Base-by-base conservation (phyloP, 306 rosid genomes). In the Acacia crassicarpa region DNA sequence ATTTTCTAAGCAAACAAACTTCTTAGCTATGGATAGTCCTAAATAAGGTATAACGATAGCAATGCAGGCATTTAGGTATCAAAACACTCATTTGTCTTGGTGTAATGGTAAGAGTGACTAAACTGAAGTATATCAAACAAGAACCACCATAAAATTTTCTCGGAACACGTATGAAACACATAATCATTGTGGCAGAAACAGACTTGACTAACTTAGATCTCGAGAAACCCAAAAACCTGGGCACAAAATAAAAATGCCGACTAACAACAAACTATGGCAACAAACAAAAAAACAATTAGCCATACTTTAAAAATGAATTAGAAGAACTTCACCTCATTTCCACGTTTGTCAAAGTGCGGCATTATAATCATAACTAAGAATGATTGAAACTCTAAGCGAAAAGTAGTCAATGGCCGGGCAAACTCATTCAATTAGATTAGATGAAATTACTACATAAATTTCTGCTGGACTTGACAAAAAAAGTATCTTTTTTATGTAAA, bases 351-450 rank as follows among this genome's bases (percentile, higher is more conserved):
- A 68, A 81, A 74, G 81, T 49, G 78, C 78, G 69, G 71, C 43
- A 74, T 78, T 81, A 78, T 69, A 81, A 75, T 87, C 68, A 71
- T 51, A 75, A 78, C 83, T 78, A 74, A 78, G 84, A 81, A 83
- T 81, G 59, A 67, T 70, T 81, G 80, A 73, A 35, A 67, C 63
- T 51, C 75, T n/a, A 83, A 71, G 65, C 65, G 48, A 48, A 78
- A 15, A 83, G 44, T 45, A 67, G 80, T 82, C 76, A 74, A 83
- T 58, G 87, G 75, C 82, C 67, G 83, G 89, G 83, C 46, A 43
- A 83, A 74, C 89, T 88, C 89, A 70, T 83, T 90, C 95, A 75
- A 90, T 93, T 93, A 91, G 98, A 91, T 92, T 94, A 91, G 93
- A 88, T 87, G 80, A 79, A 86, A 89, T 88, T 89, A 86, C 92